Evolutionary conservation across 257 asterid species (phyloP), one percentile per base, ranked within the genome.

Genomic region (Ilex asprella): DNA sequence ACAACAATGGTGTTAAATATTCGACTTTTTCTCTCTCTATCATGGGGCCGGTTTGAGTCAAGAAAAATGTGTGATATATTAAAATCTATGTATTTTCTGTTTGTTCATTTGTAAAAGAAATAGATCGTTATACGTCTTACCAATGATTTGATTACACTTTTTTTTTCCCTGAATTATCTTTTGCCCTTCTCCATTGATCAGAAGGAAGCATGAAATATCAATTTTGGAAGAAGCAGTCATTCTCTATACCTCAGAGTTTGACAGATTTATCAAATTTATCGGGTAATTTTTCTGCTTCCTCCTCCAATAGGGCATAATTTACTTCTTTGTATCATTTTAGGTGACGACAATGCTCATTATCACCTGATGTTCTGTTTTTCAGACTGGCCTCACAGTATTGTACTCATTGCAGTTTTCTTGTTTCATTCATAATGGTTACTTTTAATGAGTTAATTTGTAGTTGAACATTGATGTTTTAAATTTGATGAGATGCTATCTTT

Each of bases 201-300:
- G 97, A 69, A 81, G 80, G 78, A 78, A 74, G 69, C 64, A 77
- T 65, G 81, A 89, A 64, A 65, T 85, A 67, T 75, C 90, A 44
- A 52, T 81, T 67, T 70, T 92, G 82, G 95, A 83, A 72, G 86
- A 81, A 69, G 94, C 97, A 46, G 78, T 81, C 35, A 79, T 76
- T 63, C 79, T 81, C 66, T 92, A 92, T 78, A 78, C 86, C 29
- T 82, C 91, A 39, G 99, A 92, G 76, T 75, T 89, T 67, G 91
- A 87, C 78, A 80, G 94, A 75, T 89, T 77, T 72, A 61, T 92
- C 81, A 79, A 73, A 62, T 92, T 92, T 67, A 86, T 92, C 55
- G 79, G 96, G 99, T 92, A 87, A 27, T 56, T 44, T 66, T 46
- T 68, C 59, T 63, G 66, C 63, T 61, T 75, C 35, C 54, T 49